Percentiles rank a stretch among this genome's conserved stretches.
These are phyloP conservation scores for Penicillium sp. DNA, from an alignment of 2,329 filamentous ascomycete species.

Conservation along the genomic window DNA sequence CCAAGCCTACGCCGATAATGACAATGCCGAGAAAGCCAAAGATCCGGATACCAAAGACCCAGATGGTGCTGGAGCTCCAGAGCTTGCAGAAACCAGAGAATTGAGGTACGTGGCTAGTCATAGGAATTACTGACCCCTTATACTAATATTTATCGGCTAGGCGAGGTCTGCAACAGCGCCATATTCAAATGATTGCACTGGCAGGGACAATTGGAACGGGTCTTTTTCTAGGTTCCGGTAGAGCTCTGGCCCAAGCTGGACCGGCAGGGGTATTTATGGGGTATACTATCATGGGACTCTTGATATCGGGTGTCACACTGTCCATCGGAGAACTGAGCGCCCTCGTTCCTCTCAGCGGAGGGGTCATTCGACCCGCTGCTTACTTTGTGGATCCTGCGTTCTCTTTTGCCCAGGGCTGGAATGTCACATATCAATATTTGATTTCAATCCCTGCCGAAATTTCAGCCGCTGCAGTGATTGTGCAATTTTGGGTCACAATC, in stretches of 20 bases:
- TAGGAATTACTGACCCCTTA: background rate
- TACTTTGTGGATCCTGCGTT: conserved; percentile 43
- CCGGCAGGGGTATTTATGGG: conserved; percentile 37
- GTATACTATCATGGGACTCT: conserved; percentile 41
- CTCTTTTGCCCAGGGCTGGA: conserved; percentile 39
- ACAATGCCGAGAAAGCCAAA: conserved; percentile 4
- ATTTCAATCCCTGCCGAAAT: conserved; percentile 37
- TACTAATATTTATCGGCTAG: conserved; percentile 2
- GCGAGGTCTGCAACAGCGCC: conserved; percentile 30
- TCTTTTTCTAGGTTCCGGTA: conserved; percentile 37
- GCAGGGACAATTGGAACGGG: conserved; percentile 41
- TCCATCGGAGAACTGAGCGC: conserved; percentile 41
- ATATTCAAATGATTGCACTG: conserved; percentile 42
- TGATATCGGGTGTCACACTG: conserved; percentile 36
- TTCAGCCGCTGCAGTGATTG: conserved; percentile 30
- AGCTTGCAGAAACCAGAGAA: conserved; percentile 13
- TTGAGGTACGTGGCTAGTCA: conserved; percentile 6
- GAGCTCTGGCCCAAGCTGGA: conserved; percentile 34
- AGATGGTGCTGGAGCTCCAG: conserved; percentile 14
- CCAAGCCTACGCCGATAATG: background rate
- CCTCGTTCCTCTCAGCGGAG: conserved; percentile 42
- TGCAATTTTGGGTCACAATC: conserved; percentile 48
- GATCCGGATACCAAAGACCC: background rate
- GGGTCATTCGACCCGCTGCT: conserved; percentile 38
- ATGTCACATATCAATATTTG: conserved; percentile 34